Base-by-base conservation (phyloP, 2,329 filamentous ascomycete species). In the Aureobasidium leucospermi region DNA sequence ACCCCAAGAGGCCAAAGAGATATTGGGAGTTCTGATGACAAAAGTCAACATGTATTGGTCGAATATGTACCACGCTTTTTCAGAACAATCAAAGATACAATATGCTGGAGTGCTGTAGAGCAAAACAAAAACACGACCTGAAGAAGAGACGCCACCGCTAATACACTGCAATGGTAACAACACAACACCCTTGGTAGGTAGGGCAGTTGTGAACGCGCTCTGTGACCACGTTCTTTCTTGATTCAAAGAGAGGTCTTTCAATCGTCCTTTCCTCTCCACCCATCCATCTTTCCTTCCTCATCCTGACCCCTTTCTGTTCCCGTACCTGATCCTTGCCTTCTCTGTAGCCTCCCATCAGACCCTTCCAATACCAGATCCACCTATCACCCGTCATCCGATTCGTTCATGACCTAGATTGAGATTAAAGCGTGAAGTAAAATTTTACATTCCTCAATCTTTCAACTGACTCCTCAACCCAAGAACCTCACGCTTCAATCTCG, bases 401-500 rank as follows among this genome's bases (percentile, higher is more conserved):
- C 32, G 32, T 16, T 32, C 31, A 28, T 5, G 9, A 2, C 16
- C 11, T 4, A 23, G 23, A 23, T 23, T 23, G 23, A 23, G 23
- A 3, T 36, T 36, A 13, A 36, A 36, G 13, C 39, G 23, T 28
- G 5, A 23, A 3, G 31, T 13, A 19, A 13, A 11, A 2, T 19
- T 1, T 19, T 16, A 11, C 34, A 39, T 19, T 31, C 23, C 11
- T 57, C 52, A 68, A 52, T 78, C 77, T 70, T 69, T 75, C 61
- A 79, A 66, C 67, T 79, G 77, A 61, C 76, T 76, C 65, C 76
- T 76, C 67, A 80, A 75, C 55, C 89, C 90, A 36, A 87, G 83
- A 68, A 92, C 85, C 76, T 96, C 91, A 66, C 91, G 81, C 77
- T 88, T 91, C 67, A 96, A 74, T 63, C 89, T 80, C 59, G 86